These are phyloP conservation scores for Lentinula raphanica DNA, from an alignment of 768 basidiomycete genomes.

Conservation along the genomic window DNA sequence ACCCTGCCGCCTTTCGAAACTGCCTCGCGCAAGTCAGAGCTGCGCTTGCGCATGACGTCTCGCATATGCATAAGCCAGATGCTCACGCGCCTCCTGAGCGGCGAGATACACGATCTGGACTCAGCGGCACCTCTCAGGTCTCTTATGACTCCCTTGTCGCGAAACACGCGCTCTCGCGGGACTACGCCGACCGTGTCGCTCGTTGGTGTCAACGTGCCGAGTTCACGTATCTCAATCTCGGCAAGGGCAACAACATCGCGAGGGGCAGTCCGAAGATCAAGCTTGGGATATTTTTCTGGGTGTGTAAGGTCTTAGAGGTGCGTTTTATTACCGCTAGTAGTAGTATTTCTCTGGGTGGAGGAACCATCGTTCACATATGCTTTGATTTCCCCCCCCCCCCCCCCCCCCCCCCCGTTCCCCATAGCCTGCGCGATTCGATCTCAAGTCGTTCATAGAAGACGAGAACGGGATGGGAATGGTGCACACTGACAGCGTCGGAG, in stretches of 20 bases:
- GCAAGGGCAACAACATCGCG: neutral
- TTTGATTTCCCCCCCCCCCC: no score
- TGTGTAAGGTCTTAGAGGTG: neutral
- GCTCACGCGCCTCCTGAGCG: neutral
- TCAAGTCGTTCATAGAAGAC: neutral
- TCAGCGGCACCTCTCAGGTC: no score
- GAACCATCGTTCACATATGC: no score
- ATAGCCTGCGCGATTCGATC: neutral
- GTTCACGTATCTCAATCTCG: neutral
- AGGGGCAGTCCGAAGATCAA: neutral
- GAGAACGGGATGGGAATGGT: no score
- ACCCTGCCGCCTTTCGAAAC: slow-evolving; percentile 8
- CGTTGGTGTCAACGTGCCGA: neutral
- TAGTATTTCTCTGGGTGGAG: no score
- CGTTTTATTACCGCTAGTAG: no score
- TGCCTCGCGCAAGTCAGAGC: slow-evolving; percentile 8
- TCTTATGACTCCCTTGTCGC: neutral
- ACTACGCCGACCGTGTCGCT: neutral
- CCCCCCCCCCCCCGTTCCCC: no score
- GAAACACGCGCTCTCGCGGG: neutral
- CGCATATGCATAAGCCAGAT: neutral
- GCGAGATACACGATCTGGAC: neutral
- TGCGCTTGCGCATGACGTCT: slow-evolving; percentile 1
- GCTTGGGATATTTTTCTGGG: slow-evolving; percentile 1
- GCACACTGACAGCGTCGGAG: neutral